Evolutionary conservation across 257 asterid species (phyloP).

Genomic region (Solanum peruvianum): DNA sequence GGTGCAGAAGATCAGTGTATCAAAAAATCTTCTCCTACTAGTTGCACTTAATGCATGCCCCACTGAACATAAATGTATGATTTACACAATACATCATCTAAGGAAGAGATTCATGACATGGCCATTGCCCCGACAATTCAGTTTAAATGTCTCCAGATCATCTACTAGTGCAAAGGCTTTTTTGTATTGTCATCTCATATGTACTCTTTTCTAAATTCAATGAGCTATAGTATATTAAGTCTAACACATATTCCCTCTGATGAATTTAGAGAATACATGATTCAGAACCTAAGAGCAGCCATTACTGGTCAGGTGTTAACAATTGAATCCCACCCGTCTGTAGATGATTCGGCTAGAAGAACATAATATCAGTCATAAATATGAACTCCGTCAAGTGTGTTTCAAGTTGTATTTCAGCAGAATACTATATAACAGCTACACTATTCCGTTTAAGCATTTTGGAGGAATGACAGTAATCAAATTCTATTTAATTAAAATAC

Average conservation of each 20-base stretch:
- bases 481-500: conserved; percentile 1
- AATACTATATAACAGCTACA: not conserved
- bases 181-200: not conserved
- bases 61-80: not conserved
- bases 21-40: not conserved
- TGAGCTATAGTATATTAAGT: not conserved
- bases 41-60: not conserved
- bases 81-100: not conserved
- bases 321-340: not conserved
- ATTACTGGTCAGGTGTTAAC: not conserved
- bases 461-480: not conserved
- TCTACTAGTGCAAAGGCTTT: not conserved
- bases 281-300: not conserved
- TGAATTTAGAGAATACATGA: not conserved
- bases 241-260: not conserved
- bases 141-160: not conserved
- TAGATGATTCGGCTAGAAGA: not conserved
- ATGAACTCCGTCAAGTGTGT: not conserved
- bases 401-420: not conserved
- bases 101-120: not conserved
- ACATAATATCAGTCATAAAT: not conserved
- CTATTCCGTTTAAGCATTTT: not conserved
- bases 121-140: not conserved
- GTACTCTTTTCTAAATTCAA: not conserved
- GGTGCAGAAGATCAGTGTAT: not conserved